Evolutionary conservation across 768 basidiomycete species (phyloP).

Genomic region (Hydnomerulius pinastri): DNA sequence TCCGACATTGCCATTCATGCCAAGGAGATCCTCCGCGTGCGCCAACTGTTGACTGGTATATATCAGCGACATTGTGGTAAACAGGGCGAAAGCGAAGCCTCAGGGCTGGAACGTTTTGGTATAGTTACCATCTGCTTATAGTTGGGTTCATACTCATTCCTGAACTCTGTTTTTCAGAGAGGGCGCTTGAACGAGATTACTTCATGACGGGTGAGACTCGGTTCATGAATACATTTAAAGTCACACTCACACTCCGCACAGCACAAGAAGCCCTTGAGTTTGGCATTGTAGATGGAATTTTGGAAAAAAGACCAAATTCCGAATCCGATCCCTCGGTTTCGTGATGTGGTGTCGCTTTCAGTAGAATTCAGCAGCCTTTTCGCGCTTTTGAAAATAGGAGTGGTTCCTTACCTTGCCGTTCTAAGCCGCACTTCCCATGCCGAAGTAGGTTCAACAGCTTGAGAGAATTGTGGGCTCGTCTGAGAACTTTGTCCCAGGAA

Average conservation of each 20-base stretch:
- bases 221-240: constrained; percentile 14
- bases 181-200: constrained; percentile 90
- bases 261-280: constrained; percentile 89
- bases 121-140: constrained; percentile 30
- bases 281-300: constrained; percentile 90
- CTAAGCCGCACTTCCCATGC: constrained; percentile 4
- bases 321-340: constrained; percentile 36
- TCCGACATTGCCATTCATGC: constrained; percentile 98
- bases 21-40: constrained; percentile 89
- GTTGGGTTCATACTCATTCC: constrained; percentile 20
- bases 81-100: constrained; percentile 61
- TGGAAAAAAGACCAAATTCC: constrained; percentile 71
- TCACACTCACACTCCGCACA: constrained; percentile 34
- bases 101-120: constrained; percentile 80
- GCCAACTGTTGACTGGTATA: constrained; percentile 80
- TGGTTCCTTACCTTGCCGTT: background rate
- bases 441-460: constrained; percentile 5
- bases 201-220: constrained; percentile 79
- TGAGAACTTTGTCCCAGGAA: constrained; percentile 15
- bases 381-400: constrained; percentile 9
- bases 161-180: constrained; percentile 50
- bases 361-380: constrained; percentile 13
- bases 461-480: constrained; percentile 8
- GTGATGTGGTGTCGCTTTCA: constrained; percentile 16
- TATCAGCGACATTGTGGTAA: constrained; percentile 85